Base-by-base conservation (phyloP, 2,329 filamentous ascomycete species). In the Neofusicoccum cordaticola region DNA sequence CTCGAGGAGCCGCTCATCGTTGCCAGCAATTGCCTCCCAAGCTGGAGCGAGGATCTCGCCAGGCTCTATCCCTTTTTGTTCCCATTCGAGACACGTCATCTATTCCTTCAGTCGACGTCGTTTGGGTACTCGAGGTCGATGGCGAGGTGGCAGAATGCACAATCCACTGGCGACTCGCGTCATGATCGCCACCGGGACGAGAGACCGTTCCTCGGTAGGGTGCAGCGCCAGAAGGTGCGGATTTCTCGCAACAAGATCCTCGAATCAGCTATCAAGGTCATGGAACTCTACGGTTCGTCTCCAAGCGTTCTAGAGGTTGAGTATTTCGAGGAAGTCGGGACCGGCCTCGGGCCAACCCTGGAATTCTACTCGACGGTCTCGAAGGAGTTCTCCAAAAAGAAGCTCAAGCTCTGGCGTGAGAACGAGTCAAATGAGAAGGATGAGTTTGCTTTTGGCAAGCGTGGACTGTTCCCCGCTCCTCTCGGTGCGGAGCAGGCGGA, bases 291-390 rank as follows among this genome's bases (percentile, higher is more conserved):
- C 72, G 95, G 95, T 0, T 92, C 92, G n/a, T 96, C 94, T 0
- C 92, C 96, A 66, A 98, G 94, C 75, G 91, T 98, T 34, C 81
- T 99, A 0, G 95, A 99, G 74, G 94, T 99, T 1, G 96, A 99
- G 73, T 99, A 99, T 73, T 99, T 99, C 70, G 95, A 98, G 72
- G 95, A 99, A 79, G 95, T 99, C 22, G 95, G 95, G 64, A 99
- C 96, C 27, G 95, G 95, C 52, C 84, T 99, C 51, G 95, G 95
- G 0, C 95, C 95, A 3, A 99, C 95, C 0, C 84, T 99, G 13
- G 95, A 99, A 75, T 99, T 99, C 76, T 99, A 99, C 78, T 97
- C 95, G 0, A 96, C 92, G 0, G 94, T 98, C 1, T 99, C 95
- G 0, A 95, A 92, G 71, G 95, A 99, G 75, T 98, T 98, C 73